Evolutionary conservation across 148 eudicot genomes (phyloP).

Genomic region (Rhododendron ferrugineum): DNA sequence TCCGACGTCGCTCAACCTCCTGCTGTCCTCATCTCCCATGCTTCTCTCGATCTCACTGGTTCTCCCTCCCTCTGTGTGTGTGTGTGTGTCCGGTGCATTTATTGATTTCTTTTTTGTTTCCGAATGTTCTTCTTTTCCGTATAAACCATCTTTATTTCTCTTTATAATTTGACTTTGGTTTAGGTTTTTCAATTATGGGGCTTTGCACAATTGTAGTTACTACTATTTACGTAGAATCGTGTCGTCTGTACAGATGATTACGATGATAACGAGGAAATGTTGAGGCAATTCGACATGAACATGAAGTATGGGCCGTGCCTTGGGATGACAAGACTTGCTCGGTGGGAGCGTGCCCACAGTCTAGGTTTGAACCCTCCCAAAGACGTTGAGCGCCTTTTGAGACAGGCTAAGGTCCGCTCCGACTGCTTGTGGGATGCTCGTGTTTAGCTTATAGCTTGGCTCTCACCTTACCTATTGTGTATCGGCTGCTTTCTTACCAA

Average conservation of each 20-base stretch:
- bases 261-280: slow-evolving; percentile 48
- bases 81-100: background rate
- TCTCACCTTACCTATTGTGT: background rate
- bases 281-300: slow-evolving; percentile 78
- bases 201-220: background rate
- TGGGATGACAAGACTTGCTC: slow-evolving; percentile 53
- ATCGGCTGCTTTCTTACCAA: background rate
- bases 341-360: slow-evolving; percentile 55
- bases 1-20: slow-evolving; percentile 32
- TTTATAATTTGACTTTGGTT: background rate
- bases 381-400: slow-evolving; percentile 36
- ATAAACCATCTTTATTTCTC: too few relatives aligned
- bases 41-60: slow-evolving; percentile 45
- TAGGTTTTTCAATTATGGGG: background rate
- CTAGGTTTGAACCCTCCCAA: slow-evolving; percentile 57
- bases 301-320: slow-evolving; percentile 70
- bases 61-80: background rate
- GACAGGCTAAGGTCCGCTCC: slow-evolving; percentile 21
- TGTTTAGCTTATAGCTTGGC: slow-evolving; percentile 23
- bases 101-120: background rate
- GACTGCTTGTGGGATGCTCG: slow-evolving; percentile 64
- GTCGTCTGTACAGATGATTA: slow-evolving; percentile 24
- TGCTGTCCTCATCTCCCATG: slow-evolving; percentile 34
- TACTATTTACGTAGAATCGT: background rate
- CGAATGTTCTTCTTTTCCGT: background rate